phyloP scores from a whole-genome alignment of 331 rosid species.

The Spiraea crenata region DNA sequence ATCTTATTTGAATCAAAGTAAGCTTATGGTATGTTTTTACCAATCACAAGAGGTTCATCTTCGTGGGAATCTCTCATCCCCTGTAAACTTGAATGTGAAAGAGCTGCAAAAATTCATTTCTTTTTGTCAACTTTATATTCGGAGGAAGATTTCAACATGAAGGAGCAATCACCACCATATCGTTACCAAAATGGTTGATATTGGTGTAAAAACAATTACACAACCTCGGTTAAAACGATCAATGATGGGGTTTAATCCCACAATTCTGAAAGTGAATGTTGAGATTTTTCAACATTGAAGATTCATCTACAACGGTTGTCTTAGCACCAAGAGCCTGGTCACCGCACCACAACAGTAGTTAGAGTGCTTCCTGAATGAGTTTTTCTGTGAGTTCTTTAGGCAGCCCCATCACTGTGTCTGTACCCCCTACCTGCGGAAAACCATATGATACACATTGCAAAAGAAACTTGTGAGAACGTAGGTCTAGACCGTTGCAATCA shows the following conservation, averaged over 20 bases:
- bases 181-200: not conserved
- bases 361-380: constrained; percentile 66
- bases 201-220: not conserved
- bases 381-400: constrained; percentile 70
- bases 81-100: not conserved
- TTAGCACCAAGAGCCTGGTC: not conserved
- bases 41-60: too few relatives aligned
- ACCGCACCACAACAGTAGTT: constrained; percentile 21
- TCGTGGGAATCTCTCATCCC: too few relatives aligned
- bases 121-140: not conserved
- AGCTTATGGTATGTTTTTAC: not conserved
- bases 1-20: not conserved
- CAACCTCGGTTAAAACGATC: not conserved
- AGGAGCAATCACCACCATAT: not conserved
- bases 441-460: not conserved
- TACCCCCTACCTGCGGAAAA: constrained; percentile 66
- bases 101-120: not conserved
- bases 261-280: not conserved
- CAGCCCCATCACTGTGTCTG: constrained; percentile 93
- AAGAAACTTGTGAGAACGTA: not conserved
- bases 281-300: not conserved
- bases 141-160: not conserved
- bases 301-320: constrained; percentile 2
- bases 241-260: not conserved
- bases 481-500: not conserved